Evolutionary conservation across 768 basidiomycete genomes (phyloP), one percentile per base, ranked within the genome.

Genomic region (Calocera viscosa): DNA sequence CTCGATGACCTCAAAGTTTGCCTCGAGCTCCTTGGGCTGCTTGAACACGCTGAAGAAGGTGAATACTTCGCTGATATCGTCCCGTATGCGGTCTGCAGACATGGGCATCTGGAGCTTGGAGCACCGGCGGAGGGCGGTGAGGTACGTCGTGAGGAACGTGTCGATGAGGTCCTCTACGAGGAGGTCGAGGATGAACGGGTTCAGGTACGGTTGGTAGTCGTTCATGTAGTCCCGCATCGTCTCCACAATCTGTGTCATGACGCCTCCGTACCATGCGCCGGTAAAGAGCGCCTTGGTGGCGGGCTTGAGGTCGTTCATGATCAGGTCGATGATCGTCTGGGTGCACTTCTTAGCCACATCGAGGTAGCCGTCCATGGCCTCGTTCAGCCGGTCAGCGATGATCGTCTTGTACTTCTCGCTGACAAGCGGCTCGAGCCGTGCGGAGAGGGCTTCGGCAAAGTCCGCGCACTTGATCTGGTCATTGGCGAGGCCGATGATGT

Each of bases 301-400:
- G 0, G 89, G 86, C 74, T 88, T 91, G 71, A 98, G 78, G 75
- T 98, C 96, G 76, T 96, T 90, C 80, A 96, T 93, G 72, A 98
- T 87, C 72, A 95, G 86, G 71, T 91, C 90, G 73, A 99, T 94
- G 67, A 99, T 84, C 0, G 89, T 89, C 72, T 95, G 90, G 24
- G 90, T 93, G 80, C 94, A 98, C 75, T 91, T 91, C 81, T 98
- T 98, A 65, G 94, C 94, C 40, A 98, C 92, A 76, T 99, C 96
- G 69, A 98, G 84, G 76, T 94, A 98, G 1, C 96, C 96, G 74
- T 99, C 95, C 71, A 98, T 97, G 35, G 94, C 94, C 70, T 95
- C 90, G 78, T 96, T 97, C 64, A 98, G 80, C 49, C 86, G 83
- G 72, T 93, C 91, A 70, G 84, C 86, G 72, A 98, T 95, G 3